A percentile compares a stretch with the other conserved stretches of the same genome.
Evolutionary conservation across 202 grass and related monocot genomes (phyloP).

Genomic region (Zoysia matrella): DNA sequence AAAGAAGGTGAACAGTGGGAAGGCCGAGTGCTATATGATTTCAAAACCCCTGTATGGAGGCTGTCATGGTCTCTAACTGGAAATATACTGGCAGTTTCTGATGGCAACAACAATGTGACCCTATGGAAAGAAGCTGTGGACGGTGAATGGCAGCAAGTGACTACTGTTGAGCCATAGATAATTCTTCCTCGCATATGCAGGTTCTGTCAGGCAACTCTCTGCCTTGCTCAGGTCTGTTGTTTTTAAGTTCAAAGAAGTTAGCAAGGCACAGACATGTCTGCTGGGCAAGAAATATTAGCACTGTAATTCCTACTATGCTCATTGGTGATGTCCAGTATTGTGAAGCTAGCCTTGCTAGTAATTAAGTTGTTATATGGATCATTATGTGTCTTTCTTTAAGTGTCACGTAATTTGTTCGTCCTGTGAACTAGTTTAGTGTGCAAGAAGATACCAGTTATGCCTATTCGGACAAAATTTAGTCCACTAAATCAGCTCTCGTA

Average conservation of each 20-base stretch:
- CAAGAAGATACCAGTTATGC: neutral
- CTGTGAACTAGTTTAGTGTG: neutral
- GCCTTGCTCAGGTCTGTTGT: neutral
- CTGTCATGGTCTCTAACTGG: constrained; percentile 78
- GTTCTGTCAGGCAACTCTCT: constrained; percentile 4
- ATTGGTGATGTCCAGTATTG: neutral
- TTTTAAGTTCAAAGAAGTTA: constrained; percentile 2
- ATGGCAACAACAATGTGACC: constrained; percentile 82
- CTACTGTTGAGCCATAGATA: constrained; percentile 69
- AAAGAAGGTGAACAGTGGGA: constrained; percentile 89
- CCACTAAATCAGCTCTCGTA: constrained; percentile 9
- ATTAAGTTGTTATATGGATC: neutral
- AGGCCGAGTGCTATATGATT: constrained; percentile 71
- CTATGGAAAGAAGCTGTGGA: constrained; percentile 79
- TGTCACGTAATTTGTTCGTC: neutral
- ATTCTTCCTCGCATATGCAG: neutral
- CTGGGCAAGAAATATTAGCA: constrained; percentile 14
- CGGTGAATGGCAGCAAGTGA: constrained; percentile 83
- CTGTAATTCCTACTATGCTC: neutral
- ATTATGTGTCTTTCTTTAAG: neutral
- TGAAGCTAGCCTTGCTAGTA: neutral
- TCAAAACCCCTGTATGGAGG: constrained; percentile 80
- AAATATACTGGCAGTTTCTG: constrained; percentile 76
- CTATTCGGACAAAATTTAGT: neutral
- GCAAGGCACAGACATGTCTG: neutral